Evolutionary conservation across 75 land plant species (phyloP).

Genomic region (Picea glauca): DNA sequence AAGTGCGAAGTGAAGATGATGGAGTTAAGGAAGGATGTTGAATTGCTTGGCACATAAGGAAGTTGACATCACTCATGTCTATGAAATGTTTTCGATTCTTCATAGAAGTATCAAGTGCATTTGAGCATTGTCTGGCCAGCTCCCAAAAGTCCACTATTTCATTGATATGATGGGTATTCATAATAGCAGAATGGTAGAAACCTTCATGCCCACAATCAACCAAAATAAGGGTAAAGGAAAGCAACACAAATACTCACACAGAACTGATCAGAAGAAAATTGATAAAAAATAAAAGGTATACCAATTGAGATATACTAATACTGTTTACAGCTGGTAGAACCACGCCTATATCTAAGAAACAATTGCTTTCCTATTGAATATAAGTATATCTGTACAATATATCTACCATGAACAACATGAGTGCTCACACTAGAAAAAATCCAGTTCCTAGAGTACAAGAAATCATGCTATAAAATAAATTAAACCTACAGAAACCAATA

Average conservation of each 20-base stretch:
- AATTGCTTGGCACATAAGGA: constrained; percentile 90
- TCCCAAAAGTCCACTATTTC: constrained; percentile 72
- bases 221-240: not conserved
- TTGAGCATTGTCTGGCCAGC: constrained; percentile 55
- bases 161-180: constrained; percentile 59
- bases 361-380: not conserved
- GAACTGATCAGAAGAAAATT: not conserved
- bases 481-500: not conserved
- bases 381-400: not conserved
- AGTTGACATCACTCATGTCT: constrained; percentile 90
- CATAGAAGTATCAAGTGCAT: constrained; percentile 49
- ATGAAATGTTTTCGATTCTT: constrained; percentile 72
- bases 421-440: not conserved
- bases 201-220: constrained; percentile 38
- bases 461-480: not conserved
- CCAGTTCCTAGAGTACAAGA: too few relatives aligned
- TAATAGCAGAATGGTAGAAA: constrained; percentile 88
- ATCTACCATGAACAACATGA: not conserved
- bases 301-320: not conserved
- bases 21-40: constrained; percentile 78
- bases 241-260: not conserved
- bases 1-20: constrained; percentile 69
- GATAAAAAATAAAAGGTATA: not conserved
- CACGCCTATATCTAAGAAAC: not conserved
- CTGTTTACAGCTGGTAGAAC: not conserved